Percentiles rank a stretch among this genome's conserved stretches.
These are phyloP conservation scores for Oemleria cerasiformis DNA, from an alignment of 306 rosid genomes.

Conservation along the genomic window DNA sequence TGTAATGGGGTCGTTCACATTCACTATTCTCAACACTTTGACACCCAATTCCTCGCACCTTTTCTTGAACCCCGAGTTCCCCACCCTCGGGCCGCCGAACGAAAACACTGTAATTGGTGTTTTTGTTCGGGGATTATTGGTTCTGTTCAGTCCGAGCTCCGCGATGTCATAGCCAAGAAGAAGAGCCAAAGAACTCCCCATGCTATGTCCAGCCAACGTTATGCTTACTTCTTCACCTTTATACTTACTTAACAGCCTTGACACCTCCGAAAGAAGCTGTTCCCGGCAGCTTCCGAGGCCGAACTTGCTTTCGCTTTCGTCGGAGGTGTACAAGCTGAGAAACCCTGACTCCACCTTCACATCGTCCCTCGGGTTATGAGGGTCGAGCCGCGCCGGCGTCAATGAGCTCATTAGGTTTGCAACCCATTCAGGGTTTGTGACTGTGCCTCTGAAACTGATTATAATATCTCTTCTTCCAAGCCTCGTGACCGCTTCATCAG, in stretches of 20 bases:
- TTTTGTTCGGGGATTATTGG: not conserved
- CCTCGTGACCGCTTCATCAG: conserved; percentile 37
- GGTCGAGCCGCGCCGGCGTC: conserved; percentile 75
- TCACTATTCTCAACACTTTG: conserved; percentile 62
- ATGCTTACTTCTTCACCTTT: conserved; percentile 59
- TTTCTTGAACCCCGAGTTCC: conserved; percentile 59
- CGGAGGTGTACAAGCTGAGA: conserved; percentile 67
- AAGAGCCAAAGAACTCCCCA: conserved; percentile 88
- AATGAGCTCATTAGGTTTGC: conserved; percentile 78
- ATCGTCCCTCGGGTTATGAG: conserved; percentile 45
- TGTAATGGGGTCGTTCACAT: conserved; percentile 83
- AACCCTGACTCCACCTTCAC: conserved; percentile 87
- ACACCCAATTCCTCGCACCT: conserved; percentile 87
- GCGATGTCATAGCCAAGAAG: conserved; percentile 86
- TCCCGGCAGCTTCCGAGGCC: conserved; percentile 78
- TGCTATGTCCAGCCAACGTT: conserved; percentile 83
- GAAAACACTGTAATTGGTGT: conserved; percentile 68
- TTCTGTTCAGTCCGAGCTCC: conserved; percentile 60
- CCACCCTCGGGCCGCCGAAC: conserved; percentile 88
- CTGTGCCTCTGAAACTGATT: conserved; percentile 75
- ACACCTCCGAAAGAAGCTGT: conserved; percentile 77
- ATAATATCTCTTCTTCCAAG: conserved; percentile 78
- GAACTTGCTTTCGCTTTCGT: conserved; percentile 52
- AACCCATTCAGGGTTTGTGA: conserved; percentile 69
- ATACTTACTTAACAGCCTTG: conserved; percentile 51